Evolutionary conservation across 2,329 filamentous ascomycete species (phyloP).

Genomic region (Apiospora phragmitis): DNA sequence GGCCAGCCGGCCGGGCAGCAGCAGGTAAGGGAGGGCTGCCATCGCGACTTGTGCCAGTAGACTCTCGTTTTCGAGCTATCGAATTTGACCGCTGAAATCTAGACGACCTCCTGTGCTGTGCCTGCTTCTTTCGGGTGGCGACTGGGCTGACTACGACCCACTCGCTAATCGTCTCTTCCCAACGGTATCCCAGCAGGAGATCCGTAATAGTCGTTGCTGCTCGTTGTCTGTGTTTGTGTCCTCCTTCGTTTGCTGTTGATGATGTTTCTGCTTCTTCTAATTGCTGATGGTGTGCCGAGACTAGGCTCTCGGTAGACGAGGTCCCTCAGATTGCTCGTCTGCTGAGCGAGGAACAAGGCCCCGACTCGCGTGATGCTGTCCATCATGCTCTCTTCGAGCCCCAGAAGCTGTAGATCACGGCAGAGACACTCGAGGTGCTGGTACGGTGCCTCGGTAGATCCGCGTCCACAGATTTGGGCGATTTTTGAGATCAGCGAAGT

Average conservation of each 20-base stretch:
- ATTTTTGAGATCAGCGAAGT: conserved; percentile 30
- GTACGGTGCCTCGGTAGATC: conserved; percentile 27
- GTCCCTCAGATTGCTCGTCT: conserved; percentile 53
- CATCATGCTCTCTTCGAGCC: conserved; percentile 33
- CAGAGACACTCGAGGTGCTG: conserved; percentile 37
- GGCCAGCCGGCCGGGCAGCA: not conserved
- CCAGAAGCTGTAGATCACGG: conserved; percentile 37
- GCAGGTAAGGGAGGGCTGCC: not conserved
- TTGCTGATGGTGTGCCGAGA: conserved; percentile 8
- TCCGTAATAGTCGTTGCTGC: not conserved
- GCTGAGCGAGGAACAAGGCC: conserved; percentile 52
- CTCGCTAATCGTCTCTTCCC: conserved; percentile 58
- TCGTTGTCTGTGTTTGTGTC: not conserved
- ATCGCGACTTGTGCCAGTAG: not conserved
- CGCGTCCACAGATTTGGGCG: conserved; percentile 29
- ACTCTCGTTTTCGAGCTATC: not conserved
- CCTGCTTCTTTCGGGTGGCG: conserved; percentile 19
- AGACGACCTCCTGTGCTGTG: conserved; percentile 22
- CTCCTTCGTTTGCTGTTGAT: not conserved
- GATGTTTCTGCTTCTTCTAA: not conserved
- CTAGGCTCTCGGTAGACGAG: conserved; percentile 52
- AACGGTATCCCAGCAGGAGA: conserved; percentile 37
- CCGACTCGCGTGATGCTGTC: conserved; percentile 44
- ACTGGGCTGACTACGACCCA: conserved; percentile 53
- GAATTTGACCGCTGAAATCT: conserved; percentile 9